A percentile compares a stretch with the other conserved stretches of the same genome.
These are phyloP conservation scores for Pezicula neosporulosa DNA, from an alignment of 2,329 filamentous ascomycete genomes.

Conservation along the genomic window DNA sequence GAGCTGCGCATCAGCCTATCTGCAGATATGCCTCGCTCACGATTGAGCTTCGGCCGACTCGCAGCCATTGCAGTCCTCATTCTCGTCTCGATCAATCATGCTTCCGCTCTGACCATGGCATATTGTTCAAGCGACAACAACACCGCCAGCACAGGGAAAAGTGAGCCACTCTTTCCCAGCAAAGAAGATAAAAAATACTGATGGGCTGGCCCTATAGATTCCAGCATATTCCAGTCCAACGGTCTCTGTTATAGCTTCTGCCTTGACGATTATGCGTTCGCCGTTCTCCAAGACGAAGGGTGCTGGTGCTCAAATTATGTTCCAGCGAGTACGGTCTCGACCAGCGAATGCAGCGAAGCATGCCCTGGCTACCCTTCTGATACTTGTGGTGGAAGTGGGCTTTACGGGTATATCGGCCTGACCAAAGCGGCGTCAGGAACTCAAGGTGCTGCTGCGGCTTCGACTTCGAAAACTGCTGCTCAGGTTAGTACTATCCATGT, in stretches of 20 bases:
- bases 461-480: constrained; percentile 12
- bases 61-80: constrained; percentile 17
- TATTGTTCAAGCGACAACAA: constrained; percentile 48
- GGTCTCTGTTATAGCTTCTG: constrained; percentile 65
- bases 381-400: constrained; percentile 57
- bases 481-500: constrained; percentile 19
- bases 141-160: constrained; percentile 37
- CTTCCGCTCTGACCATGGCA: constrained; percentile 9
- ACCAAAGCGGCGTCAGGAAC: constrained; percentile 55
- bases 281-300: constrained; percentile 58
- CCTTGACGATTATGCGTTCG: constrained; percentile 56
- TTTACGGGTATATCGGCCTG: constrained; percentile 65
- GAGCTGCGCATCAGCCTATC: background rate
- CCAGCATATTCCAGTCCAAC: constrained; percentile 62
- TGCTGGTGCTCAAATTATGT: constrained; percentile 76
- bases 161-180: constrained; percentile 32
- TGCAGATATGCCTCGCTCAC: constrained; percentile 10
- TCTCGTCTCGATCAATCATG: constrained; percentile 7
- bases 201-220: constrained; percentile 36
- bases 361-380: constrained; percentile 71
- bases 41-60: constrained; percentile 16
- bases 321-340: constrained; percentile 44
- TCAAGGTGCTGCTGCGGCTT: constrained; percentile 12
- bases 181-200: background rate
- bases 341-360: constrained; percentile 45